Evolutionary conservation across 1,284 basidiomycete genomes (phyloP), one percentile per base, ranked within the genome.

Genomic region (Pseudozyma flocculosa): DNA sequence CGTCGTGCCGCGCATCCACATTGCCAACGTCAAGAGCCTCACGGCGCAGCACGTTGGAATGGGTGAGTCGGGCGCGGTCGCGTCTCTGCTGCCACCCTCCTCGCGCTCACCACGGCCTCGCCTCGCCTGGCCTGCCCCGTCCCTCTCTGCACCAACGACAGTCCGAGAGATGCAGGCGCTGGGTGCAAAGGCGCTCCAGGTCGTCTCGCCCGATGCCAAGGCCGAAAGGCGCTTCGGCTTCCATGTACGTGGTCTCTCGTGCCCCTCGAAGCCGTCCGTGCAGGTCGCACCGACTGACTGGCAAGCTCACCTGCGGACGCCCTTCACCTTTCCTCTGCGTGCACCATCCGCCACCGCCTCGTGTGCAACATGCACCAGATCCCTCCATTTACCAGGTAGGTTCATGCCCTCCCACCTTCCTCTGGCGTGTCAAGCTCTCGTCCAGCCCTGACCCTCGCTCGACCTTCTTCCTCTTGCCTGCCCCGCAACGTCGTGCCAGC

Each of bases 1-100:
- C 41, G 80, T 89, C 19, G 83, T 87, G 40, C 87, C 88, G 2
- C 84, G 83, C 62, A 64, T 54, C 9, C 88, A 89, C 67, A 82
- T 73, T 9, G 56, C 54, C 42, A 69, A 68, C 38, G 68, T 87
- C n/a, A 81, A 80, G 60, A 78, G 81, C 5, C 75, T 88, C 26
- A 70, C 59, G 10, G 66, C 73, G 42, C 56, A 73, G 11, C 83
- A 87, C 66, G 79, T 81, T 10, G 71, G 75, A n/a, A 76, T 86
- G 43, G 73, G 86, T 86, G 61, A 52, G 82, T 17, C 32, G 8
- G 9, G 26, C 26, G 26, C 14, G 7, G 14, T 17, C 32, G 32
- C 32, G 14, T 4, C 32, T n/a, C n/a, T n/a, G n/a, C n/a, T n/a
- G n/a, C n/a, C n/a, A n/a, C n/a, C n/a, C n/a, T n/a, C n/a, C n/a